Conservation (phyloP, 2,329 filamentous ascomycete species). For the Neopestalotiopsis sp. region DNA sequence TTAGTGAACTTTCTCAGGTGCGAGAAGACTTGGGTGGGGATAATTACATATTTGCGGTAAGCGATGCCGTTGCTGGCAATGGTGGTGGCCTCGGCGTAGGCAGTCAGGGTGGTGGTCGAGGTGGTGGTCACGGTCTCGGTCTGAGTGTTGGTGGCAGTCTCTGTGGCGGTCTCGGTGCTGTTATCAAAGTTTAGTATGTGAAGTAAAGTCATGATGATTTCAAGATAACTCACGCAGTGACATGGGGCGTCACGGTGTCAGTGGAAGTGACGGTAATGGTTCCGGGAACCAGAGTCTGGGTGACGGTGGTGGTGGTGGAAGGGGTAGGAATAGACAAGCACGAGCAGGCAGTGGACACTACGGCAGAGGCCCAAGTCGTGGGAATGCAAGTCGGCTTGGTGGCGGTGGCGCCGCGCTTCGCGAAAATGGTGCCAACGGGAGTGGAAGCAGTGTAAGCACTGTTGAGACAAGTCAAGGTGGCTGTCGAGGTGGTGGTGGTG, state of each 20-base stretch:
- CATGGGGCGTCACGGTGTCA: not conserved
- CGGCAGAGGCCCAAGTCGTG: slow-evolving; percentile 12
- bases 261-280: slow-evolving; percentile 7
- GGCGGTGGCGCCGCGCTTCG: slow-evolving; percentile 8
- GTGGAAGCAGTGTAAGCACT: slow-evolving; percentile 21
- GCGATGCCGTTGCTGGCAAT: slow-evolving; percentile 20
- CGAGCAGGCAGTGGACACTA: slow-evolving; percentile 21
- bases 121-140: slow-evolving; percentile 18
- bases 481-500: slow-evolving; percentile 15
- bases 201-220: not conserved
- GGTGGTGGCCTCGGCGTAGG: slow-evolving; percentile 24
- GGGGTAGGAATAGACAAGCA: slow-evolving; percentile 22
- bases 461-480: slow-evolving; percentile 19
- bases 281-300: not conserved
- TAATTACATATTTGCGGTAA: slow-evolving; percentile 21
- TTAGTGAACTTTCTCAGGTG: too few relatives aligned
- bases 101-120: slow-evolving; percentile 17
- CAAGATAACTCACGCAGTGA: not conserved
- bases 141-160: slow-evolving; percentile 7
- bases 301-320: slow-evolving; percentile 19
- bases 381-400: slow-evolving; percentile 22
- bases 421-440: slow-evolving; percentile 11
- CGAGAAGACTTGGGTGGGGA: too few relatives aligned
- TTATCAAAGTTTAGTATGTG: not conserved
- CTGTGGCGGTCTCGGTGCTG: slow-evolving; percentile 16